These are phyloP conservation scores for Agastache rugosa DNA, from an alignment of 257 asterid genomes.

Conservation along the genomic window DNA sequence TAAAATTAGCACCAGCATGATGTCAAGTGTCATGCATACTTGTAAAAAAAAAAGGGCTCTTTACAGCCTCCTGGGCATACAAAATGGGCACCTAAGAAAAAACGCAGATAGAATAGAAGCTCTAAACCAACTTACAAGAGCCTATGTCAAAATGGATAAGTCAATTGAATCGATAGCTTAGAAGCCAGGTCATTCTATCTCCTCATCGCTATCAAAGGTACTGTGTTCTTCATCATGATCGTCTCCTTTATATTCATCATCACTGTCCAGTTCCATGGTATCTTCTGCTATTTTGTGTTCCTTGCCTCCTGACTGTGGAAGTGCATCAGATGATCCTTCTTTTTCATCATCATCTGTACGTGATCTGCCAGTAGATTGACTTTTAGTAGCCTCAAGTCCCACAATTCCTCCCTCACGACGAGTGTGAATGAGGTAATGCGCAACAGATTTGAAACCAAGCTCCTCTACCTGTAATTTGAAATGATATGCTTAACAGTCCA, in stretches of 20 bases:
- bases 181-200: conserved; percentile 19
- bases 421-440: conserved; percentile 71
- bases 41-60: not conserved
- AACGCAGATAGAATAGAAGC: not conserved
- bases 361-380: not conserved
- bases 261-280: conserved; percentile 28
- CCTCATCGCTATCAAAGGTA: conserved; percentile 17
- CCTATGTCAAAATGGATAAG: not conserved
- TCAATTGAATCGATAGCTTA: not conserved
- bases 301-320: not conserved
- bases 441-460: conserved; percentile 77
- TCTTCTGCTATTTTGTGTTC: conserved; percentile 12
- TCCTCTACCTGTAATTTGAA: conserved; percentile 46
- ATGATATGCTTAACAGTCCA: conserved; percentile 21
- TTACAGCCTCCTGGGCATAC: not conserved
- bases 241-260: conserved; percentile 39
- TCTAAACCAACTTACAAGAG: not conserved
- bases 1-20: conserved; percentile 2
- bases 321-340: conserved; percentile 32
- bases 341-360: conserved; percentile 28
- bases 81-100: too few species aligned
- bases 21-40: conserved; percentile 1
- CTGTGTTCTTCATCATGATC: conserved; percentile 29
- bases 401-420: conserved; percentile 31
- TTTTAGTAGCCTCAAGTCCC: conserved; percentile 33